phyloP scores from a whole-genome alignment of 176 grass and related monocot genomes.

The Oryza brachyantha region DNA sequence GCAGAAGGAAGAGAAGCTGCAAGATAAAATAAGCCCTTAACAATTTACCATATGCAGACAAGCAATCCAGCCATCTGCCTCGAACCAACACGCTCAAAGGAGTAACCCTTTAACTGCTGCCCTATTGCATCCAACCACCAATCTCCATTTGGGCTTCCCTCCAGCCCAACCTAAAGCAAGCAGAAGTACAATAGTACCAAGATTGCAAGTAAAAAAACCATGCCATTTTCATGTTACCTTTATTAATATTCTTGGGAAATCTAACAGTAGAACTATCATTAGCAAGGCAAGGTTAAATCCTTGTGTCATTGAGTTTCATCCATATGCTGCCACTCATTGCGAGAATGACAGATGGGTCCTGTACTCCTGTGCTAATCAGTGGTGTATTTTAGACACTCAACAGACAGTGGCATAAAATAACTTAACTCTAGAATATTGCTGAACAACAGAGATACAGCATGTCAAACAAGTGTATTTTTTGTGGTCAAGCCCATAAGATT shows the following conservation, averaged over 20 bases:
- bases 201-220: slow-evolving; percentile 24
- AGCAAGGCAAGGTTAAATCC: slow-evolving; percentile 2
- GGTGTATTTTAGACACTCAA: background rate
- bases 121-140: slow-evolving; percentile 94
- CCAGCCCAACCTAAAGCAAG: slow-evolving; percentile 74
- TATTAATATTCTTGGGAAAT: background rate
- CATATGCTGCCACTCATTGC: background rate
- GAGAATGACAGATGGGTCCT: background rate
- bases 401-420: background rate
- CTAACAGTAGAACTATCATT: background rate
- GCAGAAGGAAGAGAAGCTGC: background rate
- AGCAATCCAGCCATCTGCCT: slow-evolving; percentile 92
- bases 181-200: background rate
- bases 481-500: slow-evolving; percentile 3
- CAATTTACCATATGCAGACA: slow-evolving; percentile 76
- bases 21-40: background rate
- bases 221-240: background rate
- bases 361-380: background rate
- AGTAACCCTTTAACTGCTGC: slow-evolving; percentile 52
- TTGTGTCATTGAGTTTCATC: background rate
- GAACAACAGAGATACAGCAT: background rate
- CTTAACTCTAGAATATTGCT: slow-evolving; percentile 2
- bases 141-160: slow-evolving; percentile 87
- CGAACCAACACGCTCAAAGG: slow-evolving; percentile 70
- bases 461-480: background rate